Base-by-base conservation (phyloP, 2,329 filamentous ascomycete species). In the Aspergillus pseudotamarii region DNA sequence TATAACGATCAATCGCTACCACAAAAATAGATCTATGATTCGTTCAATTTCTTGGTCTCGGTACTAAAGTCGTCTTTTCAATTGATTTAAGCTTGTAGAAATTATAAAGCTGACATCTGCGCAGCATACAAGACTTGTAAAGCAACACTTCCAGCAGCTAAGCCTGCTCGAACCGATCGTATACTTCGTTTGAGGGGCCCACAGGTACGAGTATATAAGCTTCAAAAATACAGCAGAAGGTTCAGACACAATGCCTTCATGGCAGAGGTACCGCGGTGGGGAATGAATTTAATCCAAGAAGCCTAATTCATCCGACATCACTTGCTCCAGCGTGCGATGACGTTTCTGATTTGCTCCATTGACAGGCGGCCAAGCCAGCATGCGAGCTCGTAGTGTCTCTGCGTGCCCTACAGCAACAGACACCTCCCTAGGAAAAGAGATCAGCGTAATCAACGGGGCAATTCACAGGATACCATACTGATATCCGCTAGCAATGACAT, bases 401-500 rank as follows among this genome's bases (percentile, higher is more conserved):
- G 82, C 82, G 60, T 82, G 78, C 19, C 69, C 65, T 8, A 89
- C 76, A 3, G 84, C 83, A 34, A 75, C 67, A 6, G 76, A 65
- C 19, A 89, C 75, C 55, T 84, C 73, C 45, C 84, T 86, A 59
- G 30, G 50, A 10, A 55, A 32, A n/a, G 54, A 69, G 50, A 72
- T 60, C 38, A 55, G 51, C 32, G 32, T 23, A 59, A 16, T 30
- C 12, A 43, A 60, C 26, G n/a, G 30, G 53, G 16, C 41, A 55
- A 30, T 59, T 11, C 21, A 48, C 61, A 12, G 53, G 19, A 21
- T 30, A 38, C 32, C 85, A 60, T 84, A 93, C 90, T 85, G 83
- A 48, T 92, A 79, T 59, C 84, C 81, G 12, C 90, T 91, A 70
- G 89, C 85, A n/a, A 94, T 83, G 3, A 92, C 88, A 78, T 96